Conservation (phyloP, 306 rosid genomes). For the Quillaja saponaria region DNA sequence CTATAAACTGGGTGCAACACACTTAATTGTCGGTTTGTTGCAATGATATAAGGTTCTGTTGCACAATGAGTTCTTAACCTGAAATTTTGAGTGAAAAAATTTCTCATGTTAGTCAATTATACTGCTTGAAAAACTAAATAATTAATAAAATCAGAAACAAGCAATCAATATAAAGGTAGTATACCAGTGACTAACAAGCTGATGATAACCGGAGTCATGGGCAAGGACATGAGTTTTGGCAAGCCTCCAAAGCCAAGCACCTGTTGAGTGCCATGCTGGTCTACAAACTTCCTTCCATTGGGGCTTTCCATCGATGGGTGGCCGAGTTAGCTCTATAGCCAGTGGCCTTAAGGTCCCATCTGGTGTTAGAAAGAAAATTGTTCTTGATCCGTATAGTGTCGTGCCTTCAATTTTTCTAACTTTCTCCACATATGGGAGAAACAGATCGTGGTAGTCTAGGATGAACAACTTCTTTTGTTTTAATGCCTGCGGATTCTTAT, state of each 20-base stretch:
- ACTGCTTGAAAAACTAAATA: too few relatives aligned
- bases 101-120: background rate
- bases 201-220: conserved; percentile 81
- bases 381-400: conserved; percentile 77
- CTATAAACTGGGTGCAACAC: conserved; percentile 80
- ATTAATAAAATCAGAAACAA: background rate
- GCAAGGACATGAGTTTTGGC: conserved; percentile 88
- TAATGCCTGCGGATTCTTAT: conserved; percentile 74
- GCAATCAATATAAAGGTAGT: background rate
- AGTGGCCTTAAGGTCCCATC: conserved; percentile 55
- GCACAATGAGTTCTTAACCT: conserved; percentile 84
- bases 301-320: conserved; percentile 62
- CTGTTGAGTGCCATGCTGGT: conserved; percentile 65
- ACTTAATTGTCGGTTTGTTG: conserved; percentile 78
- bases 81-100: background rate
- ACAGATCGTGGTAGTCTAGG: conserved; percentile 76
- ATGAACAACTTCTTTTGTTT: conserved; percentile 62
- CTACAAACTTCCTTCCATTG: conserved; percentile 63
- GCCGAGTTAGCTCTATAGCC: conserved; percentile 77
- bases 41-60: conserved; percentile 81
- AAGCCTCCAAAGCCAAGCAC: conserved; percentile 84
- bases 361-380: conserved; percentile 60
- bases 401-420: conserved; percentile 59
- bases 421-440: conserved; percentile 63
- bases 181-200: conserved; percentile 86